Evolutionary conservation across 495 filamentous ascomycete species (phyloP), one percentile per base, ranked within the genome.

Genomic region (Neurospora sp.): DNA sequence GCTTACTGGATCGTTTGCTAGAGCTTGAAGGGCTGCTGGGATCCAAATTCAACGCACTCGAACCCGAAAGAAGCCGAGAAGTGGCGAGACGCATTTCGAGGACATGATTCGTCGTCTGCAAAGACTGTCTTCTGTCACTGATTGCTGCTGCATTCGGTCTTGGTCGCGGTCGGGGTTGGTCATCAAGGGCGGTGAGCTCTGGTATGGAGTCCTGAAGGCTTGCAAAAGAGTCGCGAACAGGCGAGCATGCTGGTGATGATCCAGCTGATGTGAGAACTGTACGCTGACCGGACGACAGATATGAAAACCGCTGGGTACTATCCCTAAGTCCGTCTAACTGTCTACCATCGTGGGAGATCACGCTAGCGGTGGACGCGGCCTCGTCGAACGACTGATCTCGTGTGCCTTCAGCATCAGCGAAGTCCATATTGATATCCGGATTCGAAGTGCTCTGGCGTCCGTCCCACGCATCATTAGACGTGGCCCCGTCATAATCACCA

Each of bases 301-400:
- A 90, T 8, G 91, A 90, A 41, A 91, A 85, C 35, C 88, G 87
- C 73, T 90, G 84, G 0, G 86, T 80, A 70, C 83, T 85, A 71
- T 87, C 81, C 69, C 86, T 82, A 39, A 87, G 75, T 69, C 77
- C 81, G 38, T 88, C 84, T 7, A 87, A 78, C 41, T 87, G 85
- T 68, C 79, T 80, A 18, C 82, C 85, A 46, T 87, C 86, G 59
- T 84, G 82, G 6, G 85, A 88, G 40, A 82, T 78, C 39, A 85
- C 75, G 73, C 86, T 87, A 4, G 82, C 79, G n/a, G 82, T 83
- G 8, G 87, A 87, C 16, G 74, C 81, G 69, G 53, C 53, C 22
- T 85, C 83, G 68, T 85, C 83, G 42, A 81, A 76, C 0, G 77
- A 79, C 40, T 76, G 74, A 12, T 78, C 81, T 8, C 72, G 78